These are phyloP conservation scores for Podaxis sp. DNA, from an alignment of 768 basidiomycete genomes.

Conservation along the genomic window DNA sequence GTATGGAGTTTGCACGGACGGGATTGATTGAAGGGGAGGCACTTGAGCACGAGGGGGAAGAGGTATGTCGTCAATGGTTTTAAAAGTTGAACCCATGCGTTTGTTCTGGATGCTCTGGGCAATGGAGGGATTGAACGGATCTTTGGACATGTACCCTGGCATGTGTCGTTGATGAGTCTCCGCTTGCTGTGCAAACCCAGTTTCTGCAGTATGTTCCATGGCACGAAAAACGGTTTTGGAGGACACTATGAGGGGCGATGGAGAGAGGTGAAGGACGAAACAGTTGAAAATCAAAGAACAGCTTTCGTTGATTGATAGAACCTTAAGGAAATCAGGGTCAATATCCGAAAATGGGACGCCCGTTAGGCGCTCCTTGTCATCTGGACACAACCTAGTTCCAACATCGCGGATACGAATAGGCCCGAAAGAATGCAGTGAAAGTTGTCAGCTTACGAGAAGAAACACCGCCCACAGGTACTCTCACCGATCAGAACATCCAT, in stretches of 20 bases:
- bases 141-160: neutral
- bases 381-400: too few species aligned
- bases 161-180: neutral
- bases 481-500: too few species aligned
- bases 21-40: neutral
- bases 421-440: too few species aligned
- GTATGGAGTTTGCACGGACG: neutral
- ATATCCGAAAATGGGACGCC: too few species aligned
- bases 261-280: too few species aligned
- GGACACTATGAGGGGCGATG: neutral
- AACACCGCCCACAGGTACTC: too few species aligned
- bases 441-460: too few species aligned
- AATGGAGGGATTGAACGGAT: constrained; percentile 4
- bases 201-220: neutral
- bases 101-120: constrained; percentile 1
- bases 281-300: too few species aligned
- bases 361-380: too few species aligned
- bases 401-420: too few species aligned
- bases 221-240: neutral
- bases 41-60: neutral
- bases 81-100: neutral
- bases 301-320: too few species aligned
- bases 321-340: too few species aligned
- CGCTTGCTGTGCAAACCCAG: neutral
- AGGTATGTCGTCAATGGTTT: neutral